These are phyloP conservation scores for Lipomyces starkeyi DNA, from an alignment of 805 yeast species.

Conservation along the genomic window DNA sequence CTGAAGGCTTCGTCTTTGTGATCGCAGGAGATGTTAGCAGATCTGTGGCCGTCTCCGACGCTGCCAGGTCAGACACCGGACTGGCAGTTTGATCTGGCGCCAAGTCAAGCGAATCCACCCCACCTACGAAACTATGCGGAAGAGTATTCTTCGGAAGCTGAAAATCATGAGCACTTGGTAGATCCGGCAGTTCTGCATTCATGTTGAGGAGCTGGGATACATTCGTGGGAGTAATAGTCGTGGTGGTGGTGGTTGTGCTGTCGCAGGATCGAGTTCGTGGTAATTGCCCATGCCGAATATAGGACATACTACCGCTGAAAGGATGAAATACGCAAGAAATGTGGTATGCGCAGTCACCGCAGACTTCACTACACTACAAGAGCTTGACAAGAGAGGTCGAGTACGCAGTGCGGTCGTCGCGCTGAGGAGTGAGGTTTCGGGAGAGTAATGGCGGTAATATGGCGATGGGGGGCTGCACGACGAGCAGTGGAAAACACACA, in stretches of 20 bases:
- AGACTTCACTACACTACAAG: background rate
- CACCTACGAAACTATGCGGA: background rate
- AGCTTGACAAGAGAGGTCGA: background rate
- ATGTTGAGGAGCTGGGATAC: constrained; percentile 4
- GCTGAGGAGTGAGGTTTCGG: background rate
- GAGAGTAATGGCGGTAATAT: background rate
- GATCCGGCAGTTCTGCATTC: background rate
- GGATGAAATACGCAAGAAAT: background rate
- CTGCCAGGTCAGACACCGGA: background rate
- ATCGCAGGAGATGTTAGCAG: background rate
- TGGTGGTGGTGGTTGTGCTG: background rate
- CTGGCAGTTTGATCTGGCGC: background rate
- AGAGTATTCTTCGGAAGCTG: background rate
- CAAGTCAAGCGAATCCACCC: background rate
- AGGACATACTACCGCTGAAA: background rate
- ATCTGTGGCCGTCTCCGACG: background rate
- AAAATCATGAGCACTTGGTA: background rate
- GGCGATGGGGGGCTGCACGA: background rate
- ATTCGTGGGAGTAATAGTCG: background rate
- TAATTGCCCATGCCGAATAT: background rate
- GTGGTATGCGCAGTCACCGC: background rate
- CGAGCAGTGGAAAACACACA: background rate
- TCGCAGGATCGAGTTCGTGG: constrained; percentile 1
- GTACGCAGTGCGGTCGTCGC: background rate
- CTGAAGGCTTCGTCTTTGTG: background rate